A percentile compares a stretch with the other conserved stretches of the same genome.
Conservation (phyloP, 495 filamentous ascomycete genomes). For the Massariosphaeria phaeospora region DNA sequence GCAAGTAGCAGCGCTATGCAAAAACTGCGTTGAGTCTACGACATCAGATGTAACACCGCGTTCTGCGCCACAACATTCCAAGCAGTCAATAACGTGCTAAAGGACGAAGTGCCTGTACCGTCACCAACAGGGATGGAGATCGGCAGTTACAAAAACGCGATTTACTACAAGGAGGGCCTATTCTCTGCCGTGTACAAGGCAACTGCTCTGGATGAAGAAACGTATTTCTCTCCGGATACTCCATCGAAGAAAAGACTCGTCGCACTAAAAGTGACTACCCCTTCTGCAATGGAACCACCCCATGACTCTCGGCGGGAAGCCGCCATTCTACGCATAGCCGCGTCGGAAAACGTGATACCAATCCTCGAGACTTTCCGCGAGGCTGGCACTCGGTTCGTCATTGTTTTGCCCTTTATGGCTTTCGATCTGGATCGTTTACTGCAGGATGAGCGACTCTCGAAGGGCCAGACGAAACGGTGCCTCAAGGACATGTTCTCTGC, state of each 20-base stretch:
- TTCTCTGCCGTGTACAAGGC: constrained; percentile 80
- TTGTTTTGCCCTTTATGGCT: constrained; percentile 80
- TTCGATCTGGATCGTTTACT: constrained; percentile 64
- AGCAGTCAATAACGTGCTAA: background rate
- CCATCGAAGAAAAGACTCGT: constrained; percentile 41
- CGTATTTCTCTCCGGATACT: background rate
- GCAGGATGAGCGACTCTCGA: constrained; percentile 42
- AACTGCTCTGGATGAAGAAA: constrained; percentile 4
- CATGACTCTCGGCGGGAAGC: constrained; percentile 77
- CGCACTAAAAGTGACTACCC: constrained; percentile 85
- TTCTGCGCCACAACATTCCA: too few species aligned
- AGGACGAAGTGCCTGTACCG: constrained; percentile 10
- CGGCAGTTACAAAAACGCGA: constrained; percentile 65
- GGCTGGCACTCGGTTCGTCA: constrained; percentile 62
- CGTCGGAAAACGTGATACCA: constrained; percentile 54
- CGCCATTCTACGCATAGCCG: constrained; percentile 57
- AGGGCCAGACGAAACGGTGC: constrained; percentile 44
- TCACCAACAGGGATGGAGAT: constrained; percentile 50
- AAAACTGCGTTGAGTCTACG: background rate
- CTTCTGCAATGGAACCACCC: constrained; percentile 65
- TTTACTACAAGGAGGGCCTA: constrained; percentile 66
- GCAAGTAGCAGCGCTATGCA: constrained; percentile 1
- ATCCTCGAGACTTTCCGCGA: constrained; percentile 66
- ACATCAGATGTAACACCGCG: background rate
- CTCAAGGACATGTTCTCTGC: constrained; percentile 68